Evolutionary conservation across 306 rosid genomes (phyloP).

Genomic region (Quercus cerris): DNA sequence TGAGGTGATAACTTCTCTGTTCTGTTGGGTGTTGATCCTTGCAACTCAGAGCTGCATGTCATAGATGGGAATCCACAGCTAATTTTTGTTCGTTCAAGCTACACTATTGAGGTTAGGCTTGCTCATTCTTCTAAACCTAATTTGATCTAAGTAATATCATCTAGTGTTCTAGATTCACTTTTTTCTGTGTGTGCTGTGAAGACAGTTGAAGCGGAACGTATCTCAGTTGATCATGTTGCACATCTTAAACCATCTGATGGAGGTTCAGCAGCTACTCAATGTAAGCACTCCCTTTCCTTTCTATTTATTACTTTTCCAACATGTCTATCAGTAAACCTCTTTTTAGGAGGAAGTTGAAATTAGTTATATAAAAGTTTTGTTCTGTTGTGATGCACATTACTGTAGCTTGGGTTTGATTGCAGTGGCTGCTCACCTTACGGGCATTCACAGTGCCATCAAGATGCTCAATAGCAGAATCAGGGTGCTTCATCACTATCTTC

Average conservation of each 20-base stretch:
- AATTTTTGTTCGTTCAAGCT: slow-evolving; percentile 83
- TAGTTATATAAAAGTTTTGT: background rate
- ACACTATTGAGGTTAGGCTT: slow-evolving; percentile 83
- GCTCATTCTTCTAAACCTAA: background rate
- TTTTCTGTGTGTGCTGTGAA: slow-evolving; percentile 16
- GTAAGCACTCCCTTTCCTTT: slow-evolving; percentile 39
- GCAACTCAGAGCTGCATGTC: slow-evolving; percentile 82
- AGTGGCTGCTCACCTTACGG: slow-evolving; percentile 99
- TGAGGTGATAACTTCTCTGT: slow-evolving; percentile 23
- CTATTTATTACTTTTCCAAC: slow-evolving; percentile 3
- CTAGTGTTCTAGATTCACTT: background rate
- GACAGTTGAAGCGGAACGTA: slow-evolving; percentile 99
- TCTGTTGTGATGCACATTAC: background rate
- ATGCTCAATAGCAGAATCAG: slow-evolving; percentile 94
- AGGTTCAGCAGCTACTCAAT: slow-evolving; percentile 94
- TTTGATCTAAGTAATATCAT: background rate
- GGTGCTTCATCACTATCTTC: slow-evolving; percentile 85
- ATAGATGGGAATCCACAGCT: slow-evolving; percentile 94
- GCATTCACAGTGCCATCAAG: slow-evolving; percentile 94
- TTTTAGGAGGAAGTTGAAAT: background rate
- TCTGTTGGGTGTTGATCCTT: slow-evolving; percentile 26
- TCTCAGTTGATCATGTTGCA: slow-evolving; percentile 97
- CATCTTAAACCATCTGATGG: slow-evolving; percentile 99
- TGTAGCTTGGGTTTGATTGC: slow-evolving; percentile 17
- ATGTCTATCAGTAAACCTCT: slow-evolving; percentile 2